phyloP scores from a whole-genome alignment of 441 rosid species.

The Populus hybrid region DNA sequence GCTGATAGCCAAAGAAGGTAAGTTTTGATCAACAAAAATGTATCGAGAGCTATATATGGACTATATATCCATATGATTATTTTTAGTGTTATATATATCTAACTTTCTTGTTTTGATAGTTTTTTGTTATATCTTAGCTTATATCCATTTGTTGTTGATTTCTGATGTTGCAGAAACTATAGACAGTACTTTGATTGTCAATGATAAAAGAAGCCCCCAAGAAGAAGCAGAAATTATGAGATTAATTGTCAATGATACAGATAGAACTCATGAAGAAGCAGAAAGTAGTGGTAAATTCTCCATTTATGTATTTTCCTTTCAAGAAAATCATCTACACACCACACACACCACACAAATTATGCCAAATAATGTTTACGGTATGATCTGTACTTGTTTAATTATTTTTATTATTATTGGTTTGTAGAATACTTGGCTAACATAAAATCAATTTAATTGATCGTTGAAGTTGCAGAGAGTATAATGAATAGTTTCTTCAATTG shows the following conservation, averaged over 20 bases:
- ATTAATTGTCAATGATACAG: neutral
- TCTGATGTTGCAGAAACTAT: slow-evolving; percentile 2
- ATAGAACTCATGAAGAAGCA: neutral
- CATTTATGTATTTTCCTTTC: no score
- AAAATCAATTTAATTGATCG: no score
- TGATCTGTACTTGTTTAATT: no score
- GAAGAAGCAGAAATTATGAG: neutral
- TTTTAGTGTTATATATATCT: neutral
- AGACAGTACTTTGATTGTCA: neutral
- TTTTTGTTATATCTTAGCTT: no score
- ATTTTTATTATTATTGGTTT: no score
- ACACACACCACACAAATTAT: no score
- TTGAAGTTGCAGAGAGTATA: neutral
- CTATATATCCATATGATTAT: neutral
- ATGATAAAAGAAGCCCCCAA: neutral
- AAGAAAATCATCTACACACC: no score
- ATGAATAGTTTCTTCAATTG: neutral
- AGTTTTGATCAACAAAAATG: neutral
- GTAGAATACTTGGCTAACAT: neutral
- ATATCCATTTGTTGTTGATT: neutral
- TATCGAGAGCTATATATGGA: neutral
- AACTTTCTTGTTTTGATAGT: neutral
- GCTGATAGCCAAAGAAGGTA: slow-evolving; percentile 8
- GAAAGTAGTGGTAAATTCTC: neutral
- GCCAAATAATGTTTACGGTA: no score